Evolutionary conservation across 768 basidiomycete genomes (phyloP).

Genomic region (Xerocomellus amylosporus): DNA sequence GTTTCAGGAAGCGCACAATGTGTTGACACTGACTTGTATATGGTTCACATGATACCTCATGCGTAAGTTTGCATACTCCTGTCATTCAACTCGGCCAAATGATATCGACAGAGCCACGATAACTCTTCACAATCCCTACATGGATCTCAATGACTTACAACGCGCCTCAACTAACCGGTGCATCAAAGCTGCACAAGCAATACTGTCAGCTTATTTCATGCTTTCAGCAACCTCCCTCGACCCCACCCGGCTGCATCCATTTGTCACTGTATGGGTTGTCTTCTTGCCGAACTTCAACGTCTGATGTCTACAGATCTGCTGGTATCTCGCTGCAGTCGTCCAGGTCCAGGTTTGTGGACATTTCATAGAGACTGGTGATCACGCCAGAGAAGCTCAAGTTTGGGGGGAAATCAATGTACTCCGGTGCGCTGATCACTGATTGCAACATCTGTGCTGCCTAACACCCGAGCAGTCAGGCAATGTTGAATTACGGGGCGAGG

Average conservation of each 20-base stretch:
- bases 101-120: slow-evolving; percentile 65
- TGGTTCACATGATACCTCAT: slow-evolving; percentile 84
- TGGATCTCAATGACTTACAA: slow-evolving; percentile 67
- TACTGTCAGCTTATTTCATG: slow-evolving; percentile 71
- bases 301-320: slow-evolving; percentile 62
- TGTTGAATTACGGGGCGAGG: slow-evolving; percentile 75
- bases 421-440: slow-evolving; percentile 44
- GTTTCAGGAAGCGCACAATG: slow-evolving; percentile 50
- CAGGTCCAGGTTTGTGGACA: slow-evolving; percentile 85
- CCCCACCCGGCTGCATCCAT: slow-evolving; percentile 75
- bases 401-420: slow-evolving; percentile 89
- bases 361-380: slow-evolving; percentile 79
- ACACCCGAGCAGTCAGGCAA: slow-evolving; percentile 58
- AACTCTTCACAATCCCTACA: slow-evolving; percentile 80
- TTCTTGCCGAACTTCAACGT: slow-evolving; percentile 3
- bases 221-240: slow-evolving; percentile 82
- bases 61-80: slow-evolving; percentile 50
- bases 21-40: slow-evolving; percentile 80
- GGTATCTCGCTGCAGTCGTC: slow-evolving; percentile 87
- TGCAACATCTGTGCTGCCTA: slow-evolving; percentile 3
- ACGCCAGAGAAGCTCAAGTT: slow-evolving; percentile 66
- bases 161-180: slow-evolving; percentile 69
- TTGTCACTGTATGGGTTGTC: slow-evolving; percentile 62
- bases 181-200: slow-evolving; percentile 68
- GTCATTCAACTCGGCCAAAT: slow-evolving; percentile 5